Evolutionary conservation across 345 rosid genomes (phyloP), one percentile per base, ranked within the genome.

Genomic region (Ceriops zippeliana): DNA sequence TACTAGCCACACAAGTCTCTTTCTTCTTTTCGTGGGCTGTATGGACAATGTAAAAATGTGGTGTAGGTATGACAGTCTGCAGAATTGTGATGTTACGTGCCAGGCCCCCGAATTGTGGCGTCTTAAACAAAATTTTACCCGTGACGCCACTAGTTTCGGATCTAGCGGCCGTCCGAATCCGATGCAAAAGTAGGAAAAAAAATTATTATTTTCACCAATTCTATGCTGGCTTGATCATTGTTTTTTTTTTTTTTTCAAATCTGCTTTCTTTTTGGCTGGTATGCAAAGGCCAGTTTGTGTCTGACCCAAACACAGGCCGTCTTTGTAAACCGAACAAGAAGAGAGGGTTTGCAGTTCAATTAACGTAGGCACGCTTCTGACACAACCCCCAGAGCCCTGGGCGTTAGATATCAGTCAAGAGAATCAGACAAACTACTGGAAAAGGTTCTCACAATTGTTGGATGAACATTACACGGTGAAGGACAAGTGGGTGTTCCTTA

Each of bases 1-100:
- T 34, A 61, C 65, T 34, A 61, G 61, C 86, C 87, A 66, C 84
- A 78, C 22, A 87, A 73, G 85, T 85, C 86, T 20, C 58, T 84
- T 76, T 81, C 84, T 77, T 81, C 84, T 58, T 63, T 63, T 68
- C 46, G 65, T 66, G 70, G 80, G 77, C 77, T 84, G 37, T 75
- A 58, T 75, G 24, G 51, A 52, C 49, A 61, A 60, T 21, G 49
- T 57, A 54, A 34, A 34, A 34, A 7, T 34, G 8, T 6, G 7
- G 8, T 0, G 35, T 34, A 34, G 35, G 24, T 7, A 0, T 69
- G 53, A 64, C 70, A 46, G 58, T 64, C 17, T 28, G 15, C 20
- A 28, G 22, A 20, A 15, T 63, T 6, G 11, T 32, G 46, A 38
- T 11, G 13, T 38, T 0, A 28, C 2, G 9, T 2, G 16, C 4